A percentile compares a stretch with the other conserved stretches of the same genome.
phyloP scores from a whole-genome alignment of 2,329 filamentous ascomycete genomes.

The Arthrobotrys pseudoclavata region DNA sequence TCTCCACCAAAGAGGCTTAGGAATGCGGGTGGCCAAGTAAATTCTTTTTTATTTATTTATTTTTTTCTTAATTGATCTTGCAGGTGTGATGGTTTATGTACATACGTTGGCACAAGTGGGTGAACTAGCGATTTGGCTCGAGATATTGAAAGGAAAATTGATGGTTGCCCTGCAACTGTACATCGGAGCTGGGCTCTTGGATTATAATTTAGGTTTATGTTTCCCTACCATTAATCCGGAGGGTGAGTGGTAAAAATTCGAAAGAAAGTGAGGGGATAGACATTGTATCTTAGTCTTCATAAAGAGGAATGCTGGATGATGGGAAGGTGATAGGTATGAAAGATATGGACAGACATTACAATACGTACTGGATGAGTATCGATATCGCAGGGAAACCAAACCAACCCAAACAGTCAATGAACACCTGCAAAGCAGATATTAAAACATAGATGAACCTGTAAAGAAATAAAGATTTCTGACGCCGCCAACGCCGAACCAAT shows the following conservation, averaged over 20 bases:
- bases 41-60: background rate
- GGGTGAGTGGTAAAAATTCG: background rate
- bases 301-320: background rate
- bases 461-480: slow-evolving; percentile 12
- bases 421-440: background rate
- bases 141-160: background rate
- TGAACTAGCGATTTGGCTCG: background rate
- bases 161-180: background rate
- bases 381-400: background rate
- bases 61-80: background rate
- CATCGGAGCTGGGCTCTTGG: background rate
- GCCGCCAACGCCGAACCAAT: slow-evolving; percentile 35
- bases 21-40: slow-evolving; percentile 29
- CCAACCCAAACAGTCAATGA: background rate
- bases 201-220: background rate
- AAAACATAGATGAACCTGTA: background rate
- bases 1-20: slow-evolving; percentile 4
- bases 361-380: background rate
- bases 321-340: background rate
- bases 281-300: background rate
- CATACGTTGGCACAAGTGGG: background rate
- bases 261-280: background rate
- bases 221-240: background rate
- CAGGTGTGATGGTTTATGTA: background rate
- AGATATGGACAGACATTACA: slow-evolving; percentile 18